phyloP scores from a whole-genome alignment of 768 basidiomycete genomes.

The Tylopilus cervinicoccineus region DNA sequence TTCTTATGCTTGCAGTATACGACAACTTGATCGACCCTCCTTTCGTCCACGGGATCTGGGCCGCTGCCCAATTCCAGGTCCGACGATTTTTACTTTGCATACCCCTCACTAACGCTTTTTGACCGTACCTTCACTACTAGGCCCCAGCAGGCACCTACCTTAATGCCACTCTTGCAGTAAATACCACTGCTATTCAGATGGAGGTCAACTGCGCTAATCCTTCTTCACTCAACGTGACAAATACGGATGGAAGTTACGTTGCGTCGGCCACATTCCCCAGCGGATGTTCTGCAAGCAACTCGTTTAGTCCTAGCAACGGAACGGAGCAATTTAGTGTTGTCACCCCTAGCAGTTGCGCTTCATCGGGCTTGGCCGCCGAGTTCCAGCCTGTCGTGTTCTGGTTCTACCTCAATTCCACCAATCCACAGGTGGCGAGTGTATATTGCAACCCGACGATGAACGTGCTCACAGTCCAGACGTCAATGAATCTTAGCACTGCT shows the following conservation, averaged over 20 bases:
- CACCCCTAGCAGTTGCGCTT: conserved; percentile 32
- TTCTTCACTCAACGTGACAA: conserved; percentile 22
- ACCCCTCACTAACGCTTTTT: not conserved
- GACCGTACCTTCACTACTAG: conserved; percentile 32
- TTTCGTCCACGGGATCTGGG: conserved; percentile 50
- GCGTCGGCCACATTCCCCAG: conserved; percentile 43
- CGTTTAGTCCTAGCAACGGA: conserved; percentile 37
- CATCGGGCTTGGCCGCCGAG: conserved; percentile 29
- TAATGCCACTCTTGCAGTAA: conserved; percentile 50
- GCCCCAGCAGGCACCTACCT: conserved; percentile 35
- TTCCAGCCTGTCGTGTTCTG: conserved; percentile 66
- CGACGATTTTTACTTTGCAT: conserved; percentile 5
- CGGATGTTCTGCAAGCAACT: conserved; percentile 41
- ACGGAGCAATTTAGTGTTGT: conserved; percentile 49
- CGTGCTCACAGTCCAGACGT: conserved; percentile 40
- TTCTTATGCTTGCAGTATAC: conserved; percentile 22
- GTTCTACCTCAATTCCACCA: conserved; percentile 44
- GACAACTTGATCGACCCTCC: conserved; percentile 52
- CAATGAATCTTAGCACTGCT: conserved; percentile 41
- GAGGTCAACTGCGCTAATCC: conserved; percentile 45
- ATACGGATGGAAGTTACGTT: conserved; percentile 27
- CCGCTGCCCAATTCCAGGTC: conserved; percentile 51
- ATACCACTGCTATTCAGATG: conserved; percentile 48
- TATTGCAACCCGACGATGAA: conserved; percentile 56
- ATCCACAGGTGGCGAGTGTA: conserved; percentile 43